Evolutionary conservation across 192 early-diverging fungal genomes (phyloP).

Genomic region (Coemansia aciculifera): DNA sequence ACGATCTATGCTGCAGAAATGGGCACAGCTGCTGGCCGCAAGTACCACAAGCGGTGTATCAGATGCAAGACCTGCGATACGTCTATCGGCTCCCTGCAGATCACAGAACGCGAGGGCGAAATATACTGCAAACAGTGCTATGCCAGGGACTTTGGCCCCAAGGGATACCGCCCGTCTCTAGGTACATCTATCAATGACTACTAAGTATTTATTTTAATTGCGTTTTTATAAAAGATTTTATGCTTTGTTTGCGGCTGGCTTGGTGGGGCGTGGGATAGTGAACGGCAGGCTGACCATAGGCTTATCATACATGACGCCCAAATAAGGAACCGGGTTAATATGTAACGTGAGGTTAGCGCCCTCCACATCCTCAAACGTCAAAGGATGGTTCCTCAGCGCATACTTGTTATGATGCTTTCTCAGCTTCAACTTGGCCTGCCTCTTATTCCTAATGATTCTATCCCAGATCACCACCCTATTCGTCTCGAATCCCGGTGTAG

Average conservation of each 20-base stretch:
- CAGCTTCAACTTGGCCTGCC: conserved; percentile 45
- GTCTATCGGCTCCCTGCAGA: conserved; percentile 37
- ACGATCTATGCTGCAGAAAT: conserved; percentile 51
- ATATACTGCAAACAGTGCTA: conserved; percentile 57
- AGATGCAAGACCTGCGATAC: conserved; percentile 45
- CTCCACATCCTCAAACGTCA: conserved; percentile 38
- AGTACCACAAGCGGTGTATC: conserved; percentile 55
- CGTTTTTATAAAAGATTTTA: no score
- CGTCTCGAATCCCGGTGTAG: conserved; percentile 22
- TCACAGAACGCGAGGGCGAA: conserved; percentile 52
- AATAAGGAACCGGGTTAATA: conserved; percentile 52
- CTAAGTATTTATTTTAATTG: conserved; percentile 4
- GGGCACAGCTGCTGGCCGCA: conserved; percentile 48
- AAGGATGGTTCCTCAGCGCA: conserved; percentile 38
- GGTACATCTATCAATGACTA: conserved; percentile 38
- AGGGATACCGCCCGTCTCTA: conserved; percentile 38
- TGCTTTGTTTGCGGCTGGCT: neutral
- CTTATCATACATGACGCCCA: conserved; percentile 56
- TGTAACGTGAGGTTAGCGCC: conserved; percentile 47
- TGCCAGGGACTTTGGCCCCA: conserved; percentile 50
- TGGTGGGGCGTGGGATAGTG: conserved; percentile 26
- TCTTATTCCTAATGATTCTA: conserved; percentile 39
- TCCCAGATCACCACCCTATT: conserved; percentile 54
- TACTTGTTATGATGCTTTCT: conserved; percentile 56
- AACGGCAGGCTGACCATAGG: conserved; percentile 35